Conservation (phyloP, 2,329 filamentous ascomycete genomes). For the Rhynchosporium agropyri region DNA sequence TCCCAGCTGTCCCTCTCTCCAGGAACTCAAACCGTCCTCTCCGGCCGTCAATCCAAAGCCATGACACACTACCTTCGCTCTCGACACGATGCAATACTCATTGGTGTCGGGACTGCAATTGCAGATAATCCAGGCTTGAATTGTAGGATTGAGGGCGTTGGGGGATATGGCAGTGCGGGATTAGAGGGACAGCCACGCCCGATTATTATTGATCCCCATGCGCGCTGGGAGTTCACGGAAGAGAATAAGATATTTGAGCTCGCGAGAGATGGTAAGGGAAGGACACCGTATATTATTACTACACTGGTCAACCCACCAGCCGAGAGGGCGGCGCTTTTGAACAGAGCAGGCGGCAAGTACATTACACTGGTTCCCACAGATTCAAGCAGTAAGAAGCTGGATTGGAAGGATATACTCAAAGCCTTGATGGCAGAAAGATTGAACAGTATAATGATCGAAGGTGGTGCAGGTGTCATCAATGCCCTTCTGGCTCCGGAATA, state of each 20-base stretch:
- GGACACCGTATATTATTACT: constrained; percentile 67
- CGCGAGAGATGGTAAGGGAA: constrained; percentile 23
- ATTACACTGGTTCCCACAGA: constrained; percentile 18
- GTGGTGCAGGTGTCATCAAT: constrained; percentile 82
- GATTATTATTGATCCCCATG: constrained; percentile 76
- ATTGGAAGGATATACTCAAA: constrained; percentile 29
- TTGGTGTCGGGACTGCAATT: constrained; percentile 82
- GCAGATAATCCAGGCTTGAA: constrained; percentile 87
- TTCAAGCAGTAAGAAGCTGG: constrained; percentile 18
- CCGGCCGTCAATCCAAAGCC: constrained; percentile 79
- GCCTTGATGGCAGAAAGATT: constrained; percentile 45
- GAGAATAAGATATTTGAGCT: constrained; percentile 27
- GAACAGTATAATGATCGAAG: constrained; percentile 87
- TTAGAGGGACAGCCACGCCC: constrained; percentile 72
- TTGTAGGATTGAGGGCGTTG: constrained; percentile 52
- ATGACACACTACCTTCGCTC: constrained; percentile 93
- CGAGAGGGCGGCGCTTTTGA: constrained; percentile 11
- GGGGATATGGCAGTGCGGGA: constrained; percentile 46
- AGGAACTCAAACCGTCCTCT: constrained; percentile 80
- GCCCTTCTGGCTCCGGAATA: constrained; percentile 68
- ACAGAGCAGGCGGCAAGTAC: constrained; percentile 23
- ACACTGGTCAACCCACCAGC: not conserved
- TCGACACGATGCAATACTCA: constrained; percentile 78
- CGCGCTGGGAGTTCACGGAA: constrained; percentile 61
- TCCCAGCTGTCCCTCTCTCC: constrained; percentile 55